Base-by-base conservation (phyloP, 371 early-diverging fungal genomes). In the Blakeslea trispora region DNA sequence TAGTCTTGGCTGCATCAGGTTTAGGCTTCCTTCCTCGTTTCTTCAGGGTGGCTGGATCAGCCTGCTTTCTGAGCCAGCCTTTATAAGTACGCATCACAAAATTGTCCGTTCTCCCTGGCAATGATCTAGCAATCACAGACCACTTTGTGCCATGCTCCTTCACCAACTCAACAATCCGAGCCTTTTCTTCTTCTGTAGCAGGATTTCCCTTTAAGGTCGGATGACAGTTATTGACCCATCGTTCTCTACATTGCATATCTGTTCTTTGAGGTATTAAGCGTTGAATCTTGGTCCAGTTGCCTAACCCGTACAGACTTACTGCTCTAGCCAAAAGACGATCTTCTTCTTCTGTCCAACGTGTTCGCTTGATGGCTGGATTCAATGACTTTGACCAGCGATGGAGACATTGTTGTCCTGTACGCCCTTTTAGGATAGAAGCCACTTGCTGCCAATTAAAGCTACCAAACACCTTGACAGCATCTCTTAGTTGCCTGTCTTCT, bases 171-270 rank as follows among this genome's bases (percentile, higher is more conserved):
- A 48, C 10, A 0, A 74, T 39, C 15, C 17, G 45, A 23, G 55
- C 40, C 8, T 46, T 22, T 41, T 69, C 72, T 59, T 86, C 87
- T 0, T 62, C 43, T 3, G 81, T 76, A 72, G 90, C 82, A 14
- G 66, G 72, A 21, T 76, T 77, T 32, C 70, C 68, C 41, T 81
- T 77, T 31, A 93, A 59, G 1, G 63, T 66, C 5, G 93, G 92
- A 39, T 83, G 75, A 23, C 92, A 58, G 1, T 86, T 76, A 66
- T 93, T 91, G 59, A 81, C 75, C 66, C 83, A 95, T 48, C 96
- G 77, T 64, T 95, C 95, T 28, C 96, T 82, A 50, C 93, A 93
- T 55, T 95, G 93, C 52, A 89, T 85, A 64, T 94, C 94, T 2
- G 92, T 94, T 43, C 94, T 74, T 18, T 89, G 88, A 1, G 81